Percentiles rank a stretch among this genome's conserved stretches.
These are phyloP conservation scores for Arctostaphylos glauca DNA, from an alignment of 148 eudicot genomes.

Conservation along the genomic window DNA sequence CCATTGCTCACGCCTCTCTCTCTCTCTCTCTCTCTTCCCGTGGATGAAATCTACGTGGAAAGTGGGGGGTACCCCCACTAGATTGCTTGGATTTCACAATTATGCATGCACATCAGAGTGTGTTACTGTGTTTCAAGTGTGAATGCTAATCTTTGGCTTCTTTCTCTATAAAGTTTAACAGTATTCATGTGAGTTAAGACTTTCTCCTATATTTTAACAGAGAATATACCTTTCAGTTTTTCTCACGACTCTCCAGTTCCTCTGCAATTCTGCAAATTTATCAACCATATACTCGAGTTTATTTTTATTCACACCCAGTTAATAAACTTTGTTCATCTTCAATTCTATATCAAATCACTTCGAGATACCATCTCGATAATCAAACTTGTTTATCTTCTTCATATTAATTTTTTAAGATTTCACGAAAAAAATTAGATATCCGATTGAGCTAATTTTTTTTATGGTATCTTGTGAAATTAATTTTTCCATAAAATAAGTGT, in stretches of 20 bases:
- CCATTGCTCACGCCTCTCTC: background rate
- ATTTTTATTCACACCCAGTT: too few species aligned
- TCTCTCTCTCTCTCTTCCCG: background rate
- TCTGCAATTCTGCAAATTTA: background rate
- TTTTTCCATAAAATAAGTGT: background rate
- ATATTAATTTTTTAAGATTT: too few species aligned
- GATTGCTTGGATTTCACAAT: conserved; percentile 50
- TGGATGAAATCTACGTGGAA: background rate
- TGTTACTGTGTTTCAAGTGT: background rate
- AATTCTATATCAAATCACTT: too few species aligned
- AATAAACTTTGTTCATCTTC: too few species aligned
- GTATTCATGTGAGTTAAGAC: background rate
- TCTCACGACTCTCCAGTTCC: background rate
- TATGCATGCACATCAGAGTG: conserved; percentile 8
- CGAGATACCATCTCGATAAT: too few species aligned
- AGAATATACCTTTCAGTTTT: background rate
- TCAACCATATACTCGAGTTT: background rate
- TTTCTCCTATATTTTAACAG: background rate
- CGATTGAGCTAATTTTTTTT: too few species aligned
- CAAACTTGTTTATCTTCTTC: too few species aligned
- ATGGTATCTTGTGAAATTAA: too few species aligned
- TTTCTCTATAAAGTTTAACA: background rate
- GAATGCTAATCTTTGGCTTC: background rate
- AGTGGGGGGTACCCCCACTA: conserved; percentile 28
- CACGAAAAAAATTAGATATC: too few species aligned